A percentile compares a stretch with the other conserved stretches of the same genome.
These are phyloP conservation scores for Tephrocybe sp. DNA, from an alignment of 768 basidiomycete genomes.

Conservation along the genomic window DNA sequence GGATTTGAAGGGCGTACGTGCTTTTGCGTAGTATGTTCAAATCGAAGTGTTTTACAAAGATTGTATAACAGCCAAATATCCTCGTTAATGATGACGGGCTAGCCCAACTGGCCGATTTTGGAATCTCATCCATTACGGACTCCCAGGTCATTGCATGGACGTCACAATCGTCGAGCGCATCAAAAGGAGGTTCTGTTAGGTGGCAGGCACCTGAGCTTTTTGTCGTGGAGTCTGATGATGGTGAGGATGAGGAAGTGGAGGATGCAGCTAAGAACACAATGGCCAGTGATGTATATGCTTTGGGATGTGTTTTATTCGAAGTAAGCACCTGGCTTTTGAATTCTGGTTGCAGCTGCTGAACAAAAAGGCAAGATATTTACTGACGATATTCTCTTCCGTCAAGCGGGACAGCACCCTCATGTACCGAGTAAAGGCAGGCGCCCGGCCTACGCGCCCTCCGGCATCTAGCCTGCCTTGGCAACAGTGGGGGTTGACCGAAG, in stretches of 20 bases:
- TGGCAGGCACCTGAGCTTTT: slow-evolving; percentile 28
- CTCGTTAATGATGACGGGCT: slow-evolving; percentile 20
- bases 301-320: slow-evolving; percentile 26
- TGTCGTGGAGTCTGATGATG: no score
- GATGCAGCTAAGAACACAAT: slow-evolving; percentile 11
- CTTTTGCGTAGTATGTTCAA: neutral
- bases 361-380: slow-evolving; percentile 20
- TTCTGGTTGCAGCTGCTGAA: neutral
- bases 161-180: slow-evolving; percentile 5
- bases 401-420: slow-evolving; percentile 16
- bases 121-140: slow-evolving; percentile 20
- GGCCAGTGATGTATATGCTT: slow-evolving; percentile 27
- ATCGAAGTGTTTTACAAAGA: neutral
- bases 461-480: neutral
- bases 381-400: slow-evolving; percentile 18
- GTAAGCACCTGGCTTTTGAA: slow-evolving; percentile 12
- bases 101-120: slow-evolving; percentile 27
- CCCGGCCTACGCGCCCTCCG: slow-evolving; percentile 12
- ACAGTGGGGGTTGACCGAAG: neutral
- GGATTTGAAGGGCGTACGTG: neutral
- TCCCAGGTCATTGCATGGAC: slow-evolving; percentile 16
- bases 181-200: slow-evolving; percentile 18
- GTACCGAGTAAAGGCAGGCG: slow-evolving; percentile 16
- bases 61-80: slow-evolving; percentile 20
- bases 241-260: no score